Evolutionary conservation across 768 basidiomycete genomes (phyloP).

Genomic region (Pleurotus eryngii): DNA sequence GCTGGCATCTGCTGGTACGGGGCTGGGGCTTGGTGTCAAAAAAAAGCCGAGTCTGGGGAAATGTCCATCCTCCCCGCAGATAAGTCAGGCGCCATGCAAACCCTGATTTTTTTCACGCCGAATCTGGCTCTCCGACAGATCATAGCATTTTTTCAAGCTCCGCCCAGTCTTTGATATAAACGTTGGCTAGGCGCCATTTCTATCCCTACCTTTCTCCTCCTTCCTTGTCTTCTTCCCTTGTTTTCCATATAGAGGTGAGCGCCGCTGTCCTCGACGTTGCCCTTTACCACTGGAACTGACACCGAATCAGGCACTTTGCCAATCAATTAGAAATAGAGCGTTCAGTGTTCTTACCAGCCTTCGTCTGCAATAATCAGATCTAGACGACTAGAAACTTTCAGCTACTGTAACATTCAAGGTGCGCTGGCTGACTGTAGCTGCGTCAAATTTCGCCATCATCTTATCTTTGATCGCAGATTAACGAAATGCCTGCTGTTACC

Average conservation of each 20-base stretch:
- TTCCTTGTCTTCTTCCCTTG: slow-evolving; percentile 29
- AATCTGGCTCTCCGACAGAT: slow-evolving; percentile 13
- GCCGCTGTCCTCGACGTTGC: slow-evolving; percentile 1
- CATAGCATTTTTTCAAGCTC: slow-evolving; percentile 38
- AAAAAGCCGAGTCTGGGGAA: slow-evolving; percentile 2
- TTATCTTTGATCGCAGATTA: slow-evolving; percentile 34
- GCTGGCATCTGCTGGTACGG: slow-evolving; percentile 19
- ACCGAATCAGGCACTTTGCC: slow-evolving; percentile 32
- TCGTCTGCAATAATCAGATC: slow-evolving; percentile 42
- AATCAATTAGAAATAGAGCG: slow-evolving; percentile 55
- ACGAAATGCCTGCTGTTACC: slow-evolving; percentile 78
- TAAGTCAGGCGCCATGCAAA: slow-evolving; percentile 4
- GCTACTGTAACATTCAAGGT: slow-evolving; percentile 40
- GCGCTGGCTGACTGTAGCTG: slow-evolving; percentile 11
- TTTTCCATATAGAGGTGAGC: slow-evolving; percentile 36
- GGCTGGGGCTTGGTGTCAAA: neutral
- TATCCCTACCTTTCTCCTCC: slow-evolving; percentile 27
- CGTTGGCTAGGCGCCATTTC: slow-evolving; percentile 22
- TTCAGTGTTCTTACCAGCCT: slow-evolving; percentile 58
- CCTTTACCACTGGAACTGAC: slow-evolving; percentile 2
- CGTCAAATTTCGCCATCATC: slow-evolving; percentile 1
- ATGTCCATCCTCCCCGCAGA: slow-evolving; percentile 5
- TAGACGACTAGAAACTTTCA: slow-evolving; percentile 27
- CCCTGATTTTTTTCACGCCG: slow-evolving; percentile 14
- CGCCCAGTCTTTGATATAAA: slow-evolving; percentile 33